A percentile compares a stretch with the other conserved stretches of the same genome.
phyloP scores from a whole-genome alignment of 2,329 filamentous ascomycete genomes.

The Ophiocordyceps camponoti-saundersi region DNA sequence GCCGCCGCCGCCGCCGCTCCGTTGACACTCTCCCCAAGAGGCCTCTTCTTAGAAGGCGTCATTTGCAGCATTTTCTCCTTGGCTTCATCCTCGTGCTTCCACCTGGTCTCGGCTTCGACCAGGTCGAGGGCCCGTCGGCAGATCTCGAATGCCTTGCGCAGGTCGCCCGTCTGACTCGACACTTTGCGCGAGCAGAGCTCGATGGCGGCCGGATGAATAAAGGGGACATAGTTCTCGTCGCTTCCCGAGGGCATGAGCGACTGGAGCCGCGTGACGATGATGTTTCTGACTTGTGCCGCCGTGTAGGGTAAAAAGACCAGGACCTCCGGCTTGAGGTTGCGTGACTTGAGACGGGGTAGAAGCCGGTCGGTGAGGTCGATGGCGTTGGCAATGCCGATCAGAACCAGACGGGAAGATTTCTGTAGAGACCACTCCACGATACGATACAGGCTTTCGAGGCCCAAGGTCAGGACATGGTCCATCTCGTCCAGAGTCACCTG shows the following conservation, averaged over 20 bases:
- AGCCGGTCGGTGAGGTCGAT: slow-evolving; percentile 92
- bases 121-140: slow-evolving; percentile 79
- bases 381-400: slow-evolving; percentile 92
- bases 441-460: slow-evolving; percentile 75
- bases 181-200: slow-evolving; percentile 92
- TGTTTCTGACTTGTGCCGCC: slow-evolving; percentile 68
- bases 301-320: slow-evolving; percentile 90
- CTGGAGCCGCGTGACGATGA: slow-evolving; percentile 71
- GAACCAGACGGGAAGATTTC: slow-evolving; percentile 58
- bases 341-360: slow-evolving; percentile 78
- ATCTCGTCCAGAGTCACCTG: slow-evolving; percentile 91
- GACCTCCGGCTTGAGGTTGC: slow-evolving; percentile 77
- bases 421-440: slow-evolving; percentile 95
- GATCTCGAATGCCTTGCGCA: slow-evolving; percentile 91
- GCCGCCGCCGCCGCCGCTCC: slow-evolving; percentile 22
- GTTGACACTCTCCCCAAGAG: slow-evolving; percentile 70
- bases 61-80: slow-evolving; percentile 38
- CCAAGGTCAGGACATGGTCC: slow-evolving; percentile 78
- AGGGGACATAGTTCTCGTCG: slow-evolving; percentile 50
- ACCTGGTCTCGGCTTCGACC: slow-evolving; percentile 67
- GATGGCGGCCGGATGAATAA: slow-evolving; percentile 85
- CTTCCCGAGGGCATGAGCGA: slow-evolving; percentile 46
- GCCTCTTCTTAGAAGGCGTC: slow-evolving; percentile 56
- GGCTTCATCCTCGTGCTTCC: slow-evolving; percentile 49
- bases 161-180: slow-evolving; percentile 79